Evolutionary conservation across 116 monocot species (phyloP), one percentile per base, ranked within the genome.

Genomic region (Trichopus zeylanicus): DNA sequence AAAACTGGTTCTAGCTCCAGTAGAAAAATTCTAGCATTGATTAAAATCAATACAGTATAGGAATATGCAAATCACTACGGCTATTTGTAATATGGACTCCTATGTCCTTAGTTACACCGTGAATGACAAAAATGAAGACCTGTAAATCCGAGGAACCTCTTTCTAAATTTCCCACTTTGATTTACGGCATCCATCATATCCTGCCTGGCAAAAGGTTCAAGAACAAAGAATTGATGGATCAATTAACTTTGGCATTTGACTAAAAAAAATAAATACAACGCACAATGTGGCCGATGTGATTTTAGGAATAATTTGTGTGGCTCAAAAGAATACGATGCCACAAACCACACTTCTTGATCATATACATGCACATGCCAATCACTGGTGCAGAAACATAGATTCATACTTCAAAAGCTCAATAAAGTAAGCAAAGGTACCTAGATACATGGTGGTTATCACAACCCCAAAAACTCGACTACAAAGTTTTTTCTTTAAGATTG

Each of bases 361-460:
- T 18, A 42, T 3, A 42, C 5, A n/a, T n/a, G n/a, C n/a, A n/a
- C 42, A 42, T 9, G 42, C 12, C 42, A 42, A 42, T 42, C 3
- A n/a, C n/a, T 42, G 0, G 3, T n/a, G n/a, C n/a, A n/a, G n/a
- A n/a, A n/a, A n/a, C n/a, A n/a, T n/a, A n/a, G n/a, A n/a, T n/a
- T n/a, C n/a, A n/a, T n/a, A n/a, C n/a, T n/a, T n/a, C n/a, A n/a
- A n/a, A n/a, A n/a, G n/a, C n/a, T n/a, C n/a, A 42, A 42, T 0
- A 6, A 22, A 21, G 20, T 21, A 24, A 49, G 15, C 32, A 67
- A 59, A 1, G 49, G 59, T 13, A 98, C 98, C 98, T 88, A 16
- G 92, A 88, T 28, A 98, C 31, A 68, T 88, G 92, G 67, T 78
- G 79, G 71, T 91, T 81, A 56, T 98, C 98, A 59, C 85, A 91